Evolutionary conservation across 129 eudicot species (phyloP), one percentile per base, ranked within the genome.

Genomic region (Lactuca saligna): DNA sequence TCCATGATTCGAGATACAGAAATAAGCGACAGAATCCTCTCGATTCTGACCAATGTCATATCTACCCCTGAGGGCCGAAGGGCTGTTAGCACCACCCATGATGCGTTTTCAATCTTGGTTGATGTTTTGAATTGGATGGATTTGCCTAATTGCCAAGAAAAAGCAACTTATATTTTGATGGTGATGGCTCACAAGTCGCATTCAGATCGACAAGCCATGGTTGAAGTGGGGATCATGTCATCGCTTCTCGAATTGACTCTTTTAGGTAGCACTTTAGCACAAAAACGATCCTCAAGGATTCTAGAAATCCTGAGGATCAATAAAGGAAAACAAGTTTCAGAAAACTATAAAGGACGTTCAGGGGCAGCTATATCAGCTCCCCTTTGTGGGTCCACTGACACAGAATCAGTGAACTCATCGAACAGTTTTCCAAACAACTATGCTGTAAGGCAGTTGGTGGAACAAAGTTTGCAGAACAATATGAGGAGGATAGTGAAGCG

Each of bases 101-200:
- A 92, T 60, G 82, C 77, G 1, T 80, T 86, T 60, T 74, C 83
- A 0, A 79, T 81, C 5, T 71, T 92, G 53, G 80, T 88, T 2
- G 98, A 92, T 67, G 89, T 89, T 7, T 76, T 92, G 70, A 81
- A 70, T 60, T 92, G 98, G 96, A 85, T 75, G 31, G 98, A 92
- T 78, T 86, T 87, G 6, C 94, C 95, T 3, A 76, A 61, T 33
- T 92, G 96, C 68, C 98, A 92, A 75, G 98, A 92, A 62, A 92
- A 86, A 51, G 95, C 81, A 0, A 57, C 95, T 0, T 88, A 92
- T 49, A 81, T 92, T 46, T 57, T 92, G 17, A 92, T 92, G 98
- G 89, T 92, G 71, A 92, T 92, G 96, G 96, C 95, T 68, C 96
- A 88, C 69, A 92, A 92, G 63, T 75, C 96, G 1, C 78, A 84